A percentile compares a stretch with the other conserved stretches of the same genome.
Evolutionary conservation across 1,284 basidiomycete genomes (phyloP).

Genomic region (Ceratobasidium sp.): DNA sequence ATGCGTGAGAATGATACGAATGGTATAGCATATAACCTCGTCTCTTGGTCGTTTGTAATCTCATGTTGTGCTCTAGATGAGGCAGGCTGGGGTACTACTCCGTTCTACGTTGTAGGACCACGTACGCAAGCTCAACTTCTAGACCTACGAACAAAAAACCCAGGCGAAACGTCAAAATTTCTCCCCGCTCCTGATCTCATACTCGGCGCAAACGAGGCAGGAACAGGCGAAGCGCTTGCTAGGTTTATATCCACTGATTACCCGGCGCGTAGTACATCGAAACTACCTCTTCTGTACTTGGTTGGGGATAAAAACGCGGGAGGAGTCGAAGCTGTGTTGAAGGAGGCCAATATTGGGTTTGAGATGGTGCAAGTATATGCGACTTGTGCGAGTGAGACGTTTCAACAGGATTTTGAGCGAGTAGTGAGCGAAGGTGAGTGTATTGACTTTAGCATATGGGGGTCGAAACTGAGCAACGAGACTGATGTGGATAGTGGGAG

Average conservation of each 20-base stretch:
- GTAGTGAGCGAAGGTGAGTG: constrained; percentile 54
- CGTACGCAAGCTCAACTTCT: constrained; percentile 68
- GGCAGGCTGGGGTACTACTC: constrained; percentile 55
- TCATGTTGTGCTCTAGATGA: not conserved
- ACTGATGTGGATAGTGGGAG: not conserved
- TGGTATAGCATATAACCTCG: not conserved
- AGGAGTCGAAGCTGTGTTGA: constrained; percentile 69
- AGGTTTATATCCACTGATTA: constrained; percentile 71
- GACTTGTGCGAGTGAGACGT: constrained; percentile 70
- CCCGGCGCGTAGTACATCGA: constrained; percentile 30
- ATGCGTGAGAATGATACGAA: constrained; percentile 45
- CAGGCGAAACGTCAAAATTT: not conserved
- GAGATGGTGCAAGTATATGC: constrained; percentile 74
- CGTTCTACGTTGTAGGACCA: constrained; percentile 83
- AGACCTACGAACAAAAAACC: constrained; percentile 57
- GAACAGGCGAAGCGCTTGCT: constrained; percentile 76
- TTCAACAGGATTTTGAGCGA: constrained; percentile 64
- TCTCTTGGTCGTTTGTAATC: not conserved
- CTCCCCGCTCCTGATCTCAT: constrained; percentile 58
- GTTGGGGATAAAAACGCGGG: constrained; percentile 87
- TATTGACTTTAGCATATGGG: no score
- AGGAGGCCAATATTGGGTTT: constrained; percentile 63
- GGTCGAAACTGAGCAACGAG: not conserved
- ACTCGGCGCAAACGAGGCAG: constrained; percentile 70
- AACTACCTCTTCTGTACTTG: constrained; percentile 71